These are phyloP conservation scores for Ramaria sp. DNA, from an alignment of 768 basidiomycete species.

Conservation along the genomic window DNA sequence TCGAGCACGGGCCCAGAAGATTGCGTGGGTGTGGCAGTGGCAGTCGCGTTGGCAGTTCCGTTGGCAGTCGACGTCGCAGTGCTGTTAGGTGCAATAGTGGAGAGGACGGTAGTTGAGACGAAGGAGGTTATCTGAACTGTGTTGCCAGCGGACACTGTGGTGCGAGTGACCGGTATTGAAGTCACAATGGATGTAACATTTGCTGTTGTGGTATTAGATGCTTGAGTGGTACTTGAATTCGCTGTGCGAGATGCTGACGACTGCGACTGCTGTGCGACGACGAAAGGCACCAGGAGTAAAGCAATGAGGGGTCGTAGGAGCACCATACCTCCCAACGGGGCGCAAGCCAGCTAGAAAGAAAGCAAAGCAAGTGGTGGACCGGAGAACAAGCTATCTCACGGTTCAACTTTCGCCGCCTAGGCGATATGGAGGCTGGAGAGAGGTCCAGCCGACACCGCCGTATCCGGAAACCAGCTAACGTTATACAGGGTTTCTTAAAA, in stretches of 20 bases:
- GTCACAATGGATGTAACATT: constrained; percentile 14
- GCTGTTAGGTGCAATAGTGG: constrained; percentile 37
- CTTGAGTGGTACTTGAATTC: constrained; percentile 7
- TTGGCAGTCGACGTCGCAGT: constrained; percentile 35
- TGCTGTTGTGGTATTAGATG: constrained; percentile 22
- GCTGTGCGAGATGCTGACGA: constrained; percentile 18
- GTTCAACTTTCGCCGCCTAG: background rate
- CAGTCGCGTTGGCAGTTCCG: constrained; percentile 38
- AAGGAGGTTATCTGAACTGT: constrained; percentile 41
- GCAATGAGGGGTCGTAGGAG: constrained; percentile 13
- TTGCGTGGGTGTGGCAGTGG: constrained; percentile 32
- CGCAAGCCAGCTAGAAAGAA: background rate
- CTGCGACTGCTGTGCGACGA: constrained; percentile 29
- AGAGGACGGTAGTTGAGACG: constrained; percentile 52
- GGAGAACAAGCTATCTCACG: background rate
- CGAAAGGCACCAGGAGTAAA: constrained; percentile 22
- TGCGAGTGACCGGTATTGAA: constrained; percentile 25
- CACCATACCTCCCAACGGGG: background rate
- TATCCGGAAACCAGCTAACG: too few relatives aligned
- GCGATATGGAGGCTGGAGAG: too few relatives aligned
- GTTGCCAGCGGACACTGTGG: constrained; percentile 37
- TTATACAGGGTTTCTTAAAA: background rate
- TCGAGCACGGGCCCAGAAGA: constrained; percentile 29
- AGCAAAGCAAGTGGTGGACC: background rate
- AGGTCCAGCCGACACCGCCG: too few relatives aligned